Evolutionary conservation across 1,284 basidiomycete species (phyloP), one percentile per base, ranked within the genome.

Genomic region (Sutorius eximius): DNA sequence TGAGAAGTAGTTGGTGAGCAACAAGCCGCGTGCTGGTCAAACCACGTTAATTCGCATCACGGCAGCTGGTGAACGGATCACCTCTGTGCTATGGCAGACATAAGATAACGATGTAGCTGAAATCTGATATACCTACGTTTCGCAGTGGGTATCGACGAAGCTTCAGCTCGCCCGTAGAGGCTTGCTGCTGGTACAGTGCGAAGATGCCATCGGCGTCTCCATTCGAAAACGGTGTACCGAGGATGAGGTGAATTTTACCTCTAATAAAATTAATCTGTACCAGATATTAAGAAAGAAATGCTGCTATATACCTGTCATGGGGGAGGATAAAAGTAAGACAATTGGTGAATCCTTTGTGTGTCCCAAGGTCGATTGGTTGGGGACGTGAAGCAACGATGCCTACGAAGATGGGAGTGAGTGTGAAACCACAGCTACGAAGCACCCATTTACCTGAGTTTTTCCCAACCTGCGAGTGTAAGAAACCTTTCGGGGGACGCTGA

Each of bases 1-100:
- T 12, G 89, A 91, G 63, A 91, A 91, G 65, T 91, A 91, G 63
- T 89, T 87, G 7, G 88, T 86, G 45, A 91, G 72, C 16, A 91
- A 70, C 3, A 77, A 71, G 7, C 89, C 88, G 48, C 86, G 81
- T 62, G 82, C 87, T 90, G 45, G 15, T 41, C 38, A 45, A 55
- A 50, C 18, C 29, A 37, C 51, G 36, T 58, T 40, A 58, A 57
- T 42, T 40, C 13, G 5, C 15, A 30, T 48, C 30, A 55, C 42
- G 4, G n/a, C 30, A 29, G 29, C 12, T 22, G 22, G 13, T 24
- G 30, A 45, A 51, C 13, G 7, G 7, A 65, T 50, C 74, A 86
- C 86, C 81, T 77, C 83, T 86, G 62, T 87, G 84, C 86, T 89
- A 47, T 22, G 20, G 33, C 22, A 45, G 55, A 52, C 13, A 41